Evolutionary conservation across 805 yeast genomes (phyloP).

Genomic region (Candida schatavii): DNA sequence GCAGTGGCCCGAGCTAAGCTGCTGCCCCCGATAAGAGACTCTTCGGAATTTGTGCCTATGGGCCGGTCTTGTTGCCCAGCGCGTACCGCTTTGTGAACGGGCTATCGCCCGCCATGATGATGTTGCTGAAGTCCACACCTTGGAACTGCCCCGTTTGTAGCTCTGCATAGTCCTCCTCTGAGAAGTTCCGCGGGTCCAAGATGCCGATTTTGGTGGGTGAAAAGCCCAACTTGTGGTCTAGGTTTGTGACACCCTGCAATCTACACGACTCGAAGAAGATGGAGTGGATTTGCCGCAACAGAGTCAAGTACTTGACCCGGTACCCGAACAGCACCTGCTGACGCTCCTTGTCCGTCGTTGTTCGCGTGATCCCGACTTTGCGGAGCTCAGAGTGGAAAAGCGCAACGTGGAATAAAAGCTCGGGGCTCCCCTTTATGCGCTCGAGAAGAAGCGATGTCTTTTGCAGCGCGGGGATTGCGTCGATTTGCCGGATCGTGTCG

Average conservation of each 20-base stretch:
- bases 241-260: constrained; percentile 26
- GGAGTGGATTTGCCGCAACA: constrained; percentile 24
- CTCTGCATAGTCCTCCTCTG: constrained; percentile 20
- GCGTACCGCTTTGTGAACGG: not conserved
- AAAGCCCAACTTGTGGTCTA: constrained; percentile 24
- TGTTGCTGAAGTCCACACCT: constrained; percentile 20
- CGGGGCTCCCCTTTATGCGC: constrained; percentile 22
- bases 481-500: constrained; percentile 19
- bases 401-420: constrained; percentile 28
- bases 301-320: constrained; percentile 15
- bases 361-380: constrained; percentile 23
- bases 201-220: constrained; percentile 29
- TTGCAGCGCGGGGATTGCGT: constrained; percentile 15
- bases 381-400: constrained; percentile 31
- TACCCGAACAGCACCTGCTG: constrained; percentile 15
- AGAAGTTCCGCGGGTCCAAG: constrained; percentile 38
- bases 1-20: no score
- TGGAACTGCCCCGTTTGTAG: constrained; percentile 26
- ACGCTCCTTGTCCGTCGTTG: constrained; percentile 11
- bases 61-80: not conserved
- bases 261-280: constrained; percentile 39
- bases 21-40: no score
- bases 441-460: constrained; percentile 24
- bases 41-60: no score
- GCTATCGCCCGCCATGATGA: constrained; percentile 12